Base-by-base conservation (phyloP, 768 basidiomycete species). In the Phlegmacium glaucopus region DNA sequence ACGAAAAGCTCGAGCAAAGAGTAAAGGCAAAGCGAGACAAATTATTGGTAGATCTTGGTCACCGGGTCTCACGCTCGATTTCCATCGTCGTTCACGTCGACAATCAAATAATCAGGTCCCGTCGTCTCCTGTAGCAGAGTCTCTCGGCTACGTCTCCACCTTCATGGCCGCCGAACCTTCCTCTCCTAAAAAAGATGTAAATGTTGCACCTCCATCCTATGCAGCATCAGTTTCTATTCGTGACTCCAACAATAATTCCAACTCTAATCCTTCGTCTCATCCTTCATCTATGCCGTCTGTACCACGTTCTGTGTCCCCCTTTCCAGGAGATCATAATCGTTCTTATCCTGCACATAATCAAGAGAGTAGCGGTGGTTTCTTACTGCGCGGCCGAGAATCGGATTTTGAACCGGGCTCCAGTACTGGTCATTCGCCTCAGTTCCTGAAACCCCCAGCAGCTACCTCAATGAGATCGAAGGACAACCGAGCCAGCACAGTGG, bases 1-100 rank as follows among this genome's bases (percentile, higher is more conserved):
- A 42, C 47, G 50, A 7, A 56, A 58, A 45, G 54, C 56, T 9
- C 58, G 59, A 13, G 55, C 58, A 25, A 66, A 65, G 50, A 60
- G 65, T 32, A 71, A 70, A 56, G 70, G 69, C 45, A 72, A 71
- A 53, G 65, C 55, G 46, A 66, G 65, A 51, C 66, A 62, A 42
- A 64, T 62, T 28, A 63, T 59, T 42, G 63, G 67, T 34, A 57
- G 62, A 35, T 68, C 69, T 16, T 68, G 66, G 65, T 67, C 68
- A 1, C 62, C 67, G 10, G 65, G 62, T 38, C 63, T 67, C 39
- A 61, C 63, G 36, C 55, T 72, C 17, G 68, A 70, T 43, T 39
- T 72, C 11, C 66, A 71, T 12, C 42, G 64, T 18, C 53, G 64
- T 28, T 55, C 55, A 9, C 59, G 56, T 42, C 61, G 50, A 54